Evolutionary conservation across 768 basidiomycete genomes (phyloP).

Genomic region (Hydnum rufescens): DNA sequence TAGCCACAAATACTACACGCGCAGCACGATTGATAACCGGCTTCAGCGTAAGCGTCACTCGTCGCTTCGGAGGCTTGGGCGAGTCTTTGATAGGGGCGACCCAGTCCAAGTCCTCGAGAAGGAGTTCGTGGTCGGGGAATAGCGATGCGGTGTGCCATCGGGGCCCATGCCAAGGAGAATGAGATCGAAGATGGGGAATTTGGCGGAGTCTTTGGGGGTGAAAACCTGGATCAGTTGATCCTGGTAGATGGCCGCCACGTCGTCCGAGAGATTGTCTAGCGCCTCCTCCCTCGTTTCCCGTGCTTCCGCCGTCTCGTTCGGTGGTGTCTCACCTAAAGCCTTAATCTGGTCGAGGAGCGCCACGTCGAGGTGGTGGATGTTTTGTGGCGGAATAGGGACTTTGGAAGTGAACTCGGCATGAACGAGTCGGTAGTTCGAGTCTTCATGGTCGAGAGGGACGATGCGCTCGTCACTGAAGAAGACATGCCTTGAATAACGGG

Average conservation of each 20-base stretch:
- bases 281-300: conserved; percentile 19
- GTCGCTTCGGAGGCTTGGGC: conserved; percentile 77
- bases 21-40: conserved; percentile 82
- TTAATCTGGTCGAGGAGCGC: conserved; percentile 39
- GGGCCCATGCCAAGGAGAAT: conserved; percentile 93
- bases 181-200: conserved; percentile 95
- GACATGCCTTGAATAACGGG: conserved; percentile 50
- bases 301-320: too few relatives aligned
- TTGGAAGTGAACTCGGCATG: conserved; percentile 54
- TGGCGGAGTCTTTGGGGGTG: conserved; percentile 78
- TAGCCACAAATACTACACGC: conserved; percentile 74
- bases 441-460: conserved; percentile 79
- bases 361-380: conserved; percentile 73
- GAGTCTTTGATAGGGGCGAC: conserved; percentile 84
- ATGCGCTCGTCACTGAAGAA: conserved; percentile 94
- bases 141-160: conserved; percentile 96
- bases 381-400: conserved; percentile 50
- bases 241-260: too few relatives aligned
- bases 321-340: conserved; percentile 67
- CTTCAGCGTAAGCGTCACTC: conserved; percentile 84
- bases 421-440: conserved; percentile 80
- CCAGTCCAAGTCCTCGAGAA: conserved; percentile 82
- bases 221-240: conserved; percentile 68
- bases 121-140: conserved; percentile 80
- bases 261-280: conserved; percentile 25